A percentile compares a stretch with the other conserved stretches of the same genome.
These are phyloP conservation scores for Echium plantagineum DNA, from an alignment of 257 asterid species.

Conservation along the genomic window DNA sequence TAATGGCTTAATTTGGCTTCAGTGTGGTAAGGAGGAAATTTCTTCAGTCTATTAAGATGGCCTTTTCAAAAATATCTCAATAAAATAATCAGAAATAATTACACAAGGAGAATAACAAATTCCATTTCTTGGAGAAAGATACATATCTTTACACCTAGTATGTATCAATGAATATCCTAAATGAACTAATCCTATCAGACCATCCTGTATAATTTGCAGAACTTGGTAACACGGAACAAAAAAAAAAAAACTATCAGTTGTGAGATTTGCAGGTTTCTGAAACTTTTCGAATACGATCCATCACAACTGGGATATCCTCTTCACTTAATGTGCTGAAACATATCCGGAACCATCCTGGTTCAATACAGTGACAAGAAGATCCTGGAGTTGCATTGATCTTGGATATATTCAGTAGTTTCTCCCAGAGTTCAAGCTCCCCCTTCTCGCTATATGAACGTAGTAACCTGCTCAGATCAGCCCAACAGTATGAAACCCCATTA, in stretches of 20 bases:
- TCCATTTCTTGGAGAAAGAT: no score
- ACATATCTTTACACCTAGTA: neutral
- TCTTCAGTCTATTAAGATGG: no score
- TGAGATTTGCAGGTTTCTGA: conserved; percentile 25
- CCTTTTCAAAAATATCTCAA: no score
- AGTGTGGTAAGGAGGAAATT: no score
- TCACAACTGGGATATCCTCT: conserved; percentile 30
- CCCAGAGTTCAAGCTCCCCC: conserved; percentile 60
- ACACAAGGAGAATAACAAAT: no score
- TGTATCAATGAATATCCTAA: no score
- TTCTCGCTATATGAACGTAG: conserved; percentile 42
- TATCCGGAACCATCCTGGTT: conserved; percentile 56
- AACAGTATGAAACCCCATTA: conserved; percentile 41
- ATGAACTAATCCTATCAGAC: no score
- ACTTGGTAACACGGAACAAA: neutral
- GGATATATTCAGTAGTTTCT: conserved; percentile 30
- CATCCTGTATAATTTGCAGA: no score
- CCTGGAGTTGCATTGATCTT: conserved; percentile 45
- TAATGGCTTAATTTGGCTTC: no score
- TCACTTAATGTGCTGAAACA: conserved; percentile 34
- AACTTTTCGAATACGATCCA: conserved; percentile 36
- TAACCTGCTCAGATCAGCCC: conserved; percentile 56
- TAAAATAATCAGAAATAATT: no score
- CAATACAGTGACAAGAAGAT: conserved; percentile 53
- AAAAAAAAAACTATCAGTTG: neutral